These are phyloP conservation scores for Mercurialis annua DNA, from an alignment of 345 rosid genomes.

Conservation along the genomic window DNA sequence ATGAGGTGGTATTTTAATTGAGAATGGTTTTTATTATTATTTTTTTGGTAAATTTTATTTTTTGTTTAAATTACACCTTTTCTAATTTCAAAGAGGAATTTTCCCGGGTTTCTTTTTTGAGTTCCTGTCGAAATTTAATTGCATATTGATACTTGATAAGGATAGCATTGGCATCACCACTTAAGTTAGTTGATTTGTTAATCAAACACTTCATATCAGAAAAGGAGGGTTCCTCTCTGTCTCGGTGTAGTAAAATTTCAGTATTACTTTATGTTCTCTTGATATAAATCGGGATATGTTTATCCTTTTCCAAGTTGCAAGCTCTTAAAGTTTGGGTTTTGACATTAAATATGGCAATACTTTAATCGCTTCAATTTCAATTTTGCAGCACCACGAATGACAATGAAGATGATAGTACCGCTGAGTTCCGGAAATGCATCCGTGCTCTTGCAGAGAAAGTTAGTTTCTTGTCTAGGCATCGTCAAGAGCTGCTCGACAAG, in stretches of 20 bases:
- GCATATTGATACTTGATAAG: neutral
- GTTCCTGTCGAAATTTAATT: neutral
- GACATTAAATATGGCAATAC: neutral
- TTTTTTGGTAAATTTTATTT: neutral
- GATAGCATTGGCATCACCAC: neutral
- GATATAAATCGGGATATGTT: no score
- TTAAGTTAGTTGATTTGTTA: neutral
- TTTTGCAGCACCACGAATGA: constrained; percentile 62
- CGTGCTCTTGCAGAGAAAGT: constrained; percentile 75
- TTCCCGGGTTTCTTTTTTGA: neutral
- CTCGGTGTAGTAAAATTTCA: neutral
- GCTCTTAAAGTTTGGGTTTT: neutral
- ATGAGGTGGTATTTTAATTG: neutral
- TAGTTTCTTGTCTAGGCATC: constrained; percentile 65
- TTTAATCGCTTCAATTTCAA: constrained; percentile 22
- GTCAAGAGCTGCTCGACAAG: constrained; percentile 78
- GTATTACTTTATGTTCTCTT: neutral
- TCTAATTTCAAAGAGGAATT: neutral
- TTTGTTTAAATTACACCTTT: no score
- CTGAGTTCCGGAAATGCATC: constrained; percentile 72
- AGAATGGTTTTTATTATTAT: no score
- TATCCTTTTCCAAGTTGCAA: no score
- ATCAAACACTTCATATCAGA: neutral
- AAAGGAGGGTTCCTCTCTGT: neutral
- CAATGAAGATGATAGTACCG: constrained; percentile 68